Percentiles rank a stretch among this genome's conserved stretches.
These are phyloP conservation scores for Candida pseudocylindracea DNA, from an alignment of 1,139 yeast genomes.

Conservation along the genomic window DNA sequence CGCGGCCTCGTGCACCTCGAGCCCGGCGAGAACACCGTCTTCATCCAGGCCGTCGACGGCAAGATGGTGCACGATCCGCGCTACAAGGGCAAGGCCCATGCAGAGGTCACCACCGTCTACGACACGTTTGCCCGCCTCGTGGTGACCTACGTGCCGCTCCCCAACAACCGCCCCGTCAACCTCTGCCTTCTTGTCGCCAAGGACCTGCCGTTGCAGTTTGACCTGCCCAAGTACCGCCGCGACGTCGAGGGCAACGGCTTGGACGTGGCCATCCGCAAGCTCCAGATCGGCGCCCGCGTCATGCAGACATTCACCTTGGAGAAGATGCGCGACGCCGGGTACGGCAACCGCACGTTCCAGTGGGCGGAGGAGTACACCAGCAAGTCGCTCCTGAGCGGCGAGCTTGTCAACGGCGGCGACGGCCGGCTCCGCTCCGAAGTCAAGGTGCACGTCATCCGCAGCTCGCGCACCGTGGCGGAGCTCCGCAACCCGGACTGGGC, in stretches of 20 bases:
- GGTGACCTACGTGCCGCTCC: constrained; percentile 27
- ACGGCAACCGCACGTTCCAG: constrained; percentile 62
- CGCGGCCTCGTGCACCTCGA: constrained; percentile 55
- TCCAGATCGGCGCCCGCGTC: constrained; percentile 69
- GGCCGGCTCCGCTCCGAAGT: constrained; percentile 35
- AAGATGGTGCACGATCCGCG: constrained; percentile 2
- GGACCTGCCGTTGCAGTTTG: constrained; percentile 57
- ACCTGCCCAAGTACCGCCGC: constrained; percentile 38
- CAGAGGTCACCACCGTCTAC: constrained; percentile 8
- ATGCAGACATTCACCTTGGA: constrained; percentile 91
- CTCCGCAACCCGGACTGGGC: constrained; percentile 63
- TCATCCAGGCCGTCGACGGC: constrained; percentile 10
- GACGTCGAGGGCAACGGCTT: constrained; percentile 39
- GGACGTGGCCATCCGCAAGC: constrained; percentile 56
- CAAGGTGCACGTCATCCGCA: constrained; percentile 52
- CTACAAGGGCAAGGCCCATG: constrained; percentile 5
- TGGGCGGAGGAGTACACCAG: constrained; percentile 40
- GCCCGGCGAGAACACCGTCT: constrained; percentile 29
- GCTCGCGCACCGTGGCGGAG: constrained; percentile 45
- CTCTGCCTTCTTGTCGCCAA: constrained; percentile 54
- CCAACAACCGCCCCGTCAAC: constrained; percentile 60
- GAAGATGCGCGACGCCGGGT: constrained; percentile 63
- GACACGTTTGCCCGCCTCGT: constrained; percentile 8
- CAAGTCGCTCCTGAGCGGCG: constrained; percentile 16
- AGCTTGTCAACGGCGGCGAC: constrained; percentile 6